These are phyloP conservation scores for Cyclocybe cylindracea DNA, from an alignment of 768 basidiomycete genomes.

Conservation along the genomic window DNA sequence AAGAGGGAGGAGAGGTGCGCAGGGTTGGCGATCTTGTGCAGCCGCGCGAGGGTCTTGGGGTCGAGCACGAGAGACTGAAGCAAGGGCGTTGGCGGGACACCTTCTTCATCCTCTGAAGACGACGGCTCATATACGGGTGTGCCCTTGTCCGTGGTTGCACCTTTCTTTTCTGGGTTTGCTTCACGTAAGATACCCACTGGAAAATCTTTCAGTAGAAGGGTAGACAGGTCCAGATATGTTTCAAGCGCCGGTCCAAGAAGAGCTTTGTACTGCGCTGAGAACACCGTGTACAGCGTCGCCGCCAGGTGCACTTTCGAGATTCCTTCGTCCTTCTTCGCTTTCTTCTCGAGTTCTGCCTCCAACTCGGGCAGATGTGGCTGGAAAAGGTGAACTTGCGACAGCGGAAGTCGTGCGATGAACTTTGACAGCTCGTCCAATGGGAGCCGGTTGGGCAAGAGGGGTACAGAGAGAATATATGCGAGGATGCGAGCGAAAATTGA, in stretches of 20 bases:
- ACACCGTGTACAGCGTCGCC: constrained; percentile 71
- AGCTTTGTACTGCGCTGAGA: constrained; percentile 57
- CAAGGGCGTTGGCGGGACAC: constrained; percentile 22
- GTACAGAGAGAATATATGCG: constrained; percentile 64
- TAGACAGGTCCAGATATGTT: constrained; percentile 55
- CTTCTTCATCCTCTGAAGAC: constrained; percentile 36
- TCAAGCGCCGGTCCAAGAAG: constrained; percentile 46
- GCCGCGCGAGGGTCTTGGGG: constrained; percentile 58
- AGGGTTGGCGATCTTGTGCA: constrained; percentile 55
- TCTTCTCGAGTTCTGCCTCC: too few species aligned
- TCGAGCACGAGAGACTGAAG: constrained; percentile 48
- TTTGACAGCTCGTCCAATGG: constrained; percentile 61
- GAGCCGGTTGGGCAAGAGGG: constrained; percentile 76
- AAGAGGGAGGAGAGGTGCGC: constrained; percentile 59
- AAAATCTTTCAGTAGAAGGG: constrained; percentile 50
- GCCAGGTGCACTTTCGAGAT: constrained; percentile 55
- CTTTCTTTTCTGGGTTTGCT: not conserved
- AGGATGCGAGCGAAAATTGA: constrained; percentile 44
- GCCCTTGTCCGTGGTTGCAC: constrained; percentile 13
- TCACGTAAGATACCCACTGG: constrained; percentile 46
- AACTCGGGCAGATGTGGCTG: constrained; percentile 10
- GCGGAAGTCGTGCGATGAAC: constrained; percentile 67
- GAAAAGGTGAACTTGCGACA: constrained; percentile 33
- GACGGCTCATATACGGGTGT: constrained; percentile 34
- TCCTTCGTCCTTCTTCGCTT: too few species aligned